Evolutionary conservation across 78 protist genomes (phyloP), one percentile per base, ranked within the genome.

Genomic region (Chrysochromulina tobinii): DNA sequence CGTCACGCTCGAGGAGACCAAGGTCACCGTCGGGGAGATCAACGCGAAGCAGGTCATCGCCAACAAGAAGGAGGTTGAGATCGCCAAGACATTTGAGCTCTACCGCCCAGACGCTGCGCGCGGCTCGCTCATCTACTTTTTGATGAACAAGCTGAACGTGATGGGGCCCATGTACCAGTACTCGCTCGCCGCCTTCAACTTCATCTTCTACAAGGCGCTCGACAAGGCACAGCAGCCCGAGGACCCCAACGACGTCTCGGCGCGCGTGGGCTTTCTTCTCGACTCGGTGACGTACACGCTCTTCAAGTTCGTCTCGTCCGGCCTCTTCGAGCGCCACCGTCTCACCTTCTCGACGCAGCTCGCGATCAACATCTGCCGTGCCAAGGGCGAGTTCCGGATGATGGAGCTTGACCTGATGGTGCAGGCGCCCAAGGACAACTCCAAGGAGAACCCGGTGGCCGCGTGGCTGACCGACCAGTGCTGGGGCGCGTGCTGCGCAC

Each of bases 161-260:
- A 88, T 97, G 50, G 91, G 94, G 81, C 93, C 75, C 93, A 95
- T 96, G 97, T 97, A 97, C 87, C 97, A 94, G 81, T 95, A 53
- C 72, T 90, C 92, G 59, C 88, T 90, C 55, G 87, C 51, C 14
- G 94, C 97, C 14, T 96, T 95, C 94, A 72, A 87, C 59, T 91
- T 61, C 50, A 92, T 94, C 81, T 95, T 96, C 95, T 23, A 72
- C 90, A 95, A 89, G 79, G 98, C 97, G 64, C 88, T 96, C 9
- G 89, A n/a, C n/a, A 72, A 77, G 64, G 92, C 92, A 7, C 48
- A 61, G 0, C 50, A 23, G 69, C 67, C 61, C 55, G 89, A 67
- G 23, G n/a, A n/a, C n/a, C n/a, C n/a, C n/a, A n/a, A n/a, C n/a
- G 81, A 27, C n/a, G 58, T 64, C 75, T 38, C 53, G 81, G 96